Conservation (phyloP, 345 rosid genomes). For the Arabis alpina region DNA sequence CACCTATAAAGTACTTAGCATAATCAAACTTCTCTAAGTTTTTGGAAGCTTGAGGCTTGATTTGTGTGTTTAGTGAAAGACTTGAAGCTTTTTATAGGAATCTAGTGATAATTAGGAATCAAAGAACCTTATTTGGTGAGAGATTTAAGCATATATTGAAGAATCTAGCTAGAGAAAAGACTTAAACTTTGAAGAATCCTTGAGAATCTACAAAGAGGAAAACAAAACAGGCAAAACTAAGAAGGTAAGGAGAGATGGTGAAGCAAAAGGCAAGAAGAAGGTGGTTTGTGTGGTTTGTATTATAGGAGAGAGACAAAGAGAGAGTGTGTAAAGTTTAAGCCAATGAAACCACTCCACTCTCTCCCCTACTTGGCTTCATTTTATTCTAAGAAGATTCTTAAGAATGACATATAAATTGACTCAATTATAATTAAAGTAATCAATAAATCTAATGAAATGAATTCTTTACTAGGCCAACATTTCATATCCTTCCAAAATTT, state of each 20-base stretch:
- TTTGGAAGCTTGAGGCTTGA: constrained; percentile 24
- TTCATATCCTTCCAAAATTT: constrained; percentile 31
- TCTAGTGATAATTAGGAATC: constrained; percentile 30
- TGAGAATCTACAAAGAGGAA: constrained; percentile 32
- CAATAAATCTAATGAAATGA: neutral
- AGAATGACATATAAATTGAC: constrained; percentile 27
- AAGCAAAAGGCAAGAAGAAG: constrained; percentile 32
- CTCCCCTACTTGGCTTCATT: constrained; percentile 40
- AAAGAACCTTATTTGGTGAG: constrained; percentile 39
- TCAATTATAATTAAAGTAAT: neutral
- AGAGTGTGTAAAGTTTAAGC: constrained; percentile 18
- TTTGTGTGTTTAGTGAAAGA: constrained; percentile 24
- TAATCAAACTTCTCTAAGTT: neutral
- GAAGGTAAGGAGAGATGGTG: constrained; percentile 10
- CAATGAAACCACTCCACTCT: constrained; percentile 47
- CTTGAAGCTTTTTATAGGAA: constrained; percentile 27
- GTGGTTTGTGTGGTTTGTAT: constrained; percentile 34
- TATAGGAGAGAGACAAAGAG: constrained; percentile 27
- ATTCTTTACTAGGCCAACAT: constrained; percentile 11
- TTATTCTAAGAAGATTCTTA: constrained; percentile 34
- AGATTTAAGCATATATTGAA: constrained; percentile 26
- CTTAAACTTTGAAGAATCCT: constrained; percentile 35
- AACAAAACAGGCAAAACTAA: constrained; percentile 5
- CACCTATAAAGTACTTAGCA: constrained; percentile 12
- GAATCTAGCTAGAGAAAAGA: constrained; percentile 17